Base-by-base conservation (phyloP, 495 filamentous ascomycete species). In the Cairneyella variabilis region DNA sequence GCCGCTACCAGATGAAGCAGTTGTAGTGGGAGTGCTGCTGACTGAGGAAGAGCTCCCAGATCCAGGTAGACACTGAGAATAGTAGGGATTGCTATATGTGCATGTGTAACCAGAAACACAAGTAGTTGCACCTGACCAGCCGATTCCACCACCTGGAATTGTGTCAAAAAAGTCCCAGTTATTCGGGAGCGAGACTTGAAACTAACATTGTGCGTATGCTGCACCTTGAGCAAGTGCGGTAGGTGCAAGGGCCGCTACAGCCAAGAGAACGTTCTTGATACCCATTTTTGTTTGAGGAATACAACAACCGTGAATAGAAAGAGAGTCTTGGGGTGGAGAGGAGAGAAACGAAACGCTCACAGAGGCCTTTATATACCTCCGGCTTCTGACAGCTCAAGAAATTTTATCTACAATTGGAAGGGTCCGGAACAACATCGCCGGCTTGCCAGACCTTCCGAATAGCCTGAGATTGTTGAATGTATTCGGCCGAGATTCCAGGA, bases 21-120 rank as follows among this genome's bases (percentile, higher is more conserved):
- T 46, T 18, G 48, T 22, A 1, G 49, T 34, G 34, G 57, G 43
- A 22, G 23, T 42, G 16, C 21, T 41, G 7, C 36, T 20, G 30
- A 28, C 37, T 38, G 51, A 25, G 32, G 26, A 21, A 10, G 18
- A 28, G 2, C 17, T 3, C 11, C 7, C 30, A 10, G 40, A 40
- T 1, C 43, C 53, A 22, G 59, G 51, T 9, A 65, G 44, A 58
- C 66, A 69, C 42, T 69, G 66, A 18, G 63, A 67, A 55, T 70
- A 71, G 56, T 62, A 69, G 26, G 56, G 32, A 26, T 65, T 66
- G 34, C 30, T 26, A 27, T 56, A 54, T 32, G 51, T 48, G 44
- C 66, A 69, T 27, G 26, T 51, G 26, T 53, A 49, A 11, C 66
- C 66, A 23, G 64, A 38, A 22, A 57, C 50, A 51, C 65, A 68